These are phyloP conservation scores for Trichoderma guizhouense DNA, from an alignment of 2,329 filamentous ascomycete genomes.

Conservation along the genomic window DNA sequence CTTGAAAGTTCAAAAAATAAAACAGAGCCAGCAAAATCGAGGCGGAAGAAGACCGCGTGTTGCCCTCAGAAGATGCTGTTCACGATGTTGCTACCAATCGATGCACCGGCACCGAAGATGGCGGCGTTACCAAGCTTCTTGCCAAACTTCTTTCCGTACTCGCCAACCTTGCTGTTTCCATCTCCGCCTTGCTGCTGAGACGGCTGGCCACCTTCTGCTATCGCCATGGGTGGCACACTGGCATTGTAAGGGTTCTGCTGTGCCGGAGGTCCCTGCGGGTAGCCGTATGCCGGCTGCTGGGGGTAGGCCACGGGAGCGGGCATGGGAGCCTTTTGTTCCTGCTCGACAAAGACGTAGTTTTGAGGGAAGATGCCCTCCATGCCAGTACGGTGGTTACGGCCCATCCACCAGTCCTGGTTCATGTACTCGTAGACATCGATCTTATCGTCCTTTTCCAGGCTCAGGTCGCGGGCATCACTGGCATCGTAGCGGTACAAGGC, in stretches of 20 bases:
- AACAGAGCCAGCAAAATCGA: neutral
- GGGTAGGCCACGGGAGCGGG: slow-evolving; percentile 32
- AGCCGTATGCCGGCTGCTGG: slow-evolving; percentile 32
- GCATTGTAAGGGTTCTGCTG: slow-evolving; percentile 63
- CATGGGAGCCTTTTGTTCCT: slow-evolving; percentile 46
- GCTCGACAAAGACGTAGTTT: slow-evolving; percentile 76
- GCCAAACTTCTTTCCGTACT: slow-evolving; percentile 89
- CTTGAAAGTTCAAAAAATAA: neutral
- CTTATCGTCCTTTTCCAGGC: slow-evolving; percentile 74
- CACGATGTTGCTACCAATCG: slow-evolving; percentile 84
- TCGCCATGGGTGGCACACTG: slow-evolving; percentile 71
- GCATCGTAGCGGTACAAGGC: slow-evolving; percentile 83
- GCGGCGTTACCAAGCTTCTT: slow-evolving; percentile 82
- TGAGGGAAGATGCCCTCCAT: slow-evolving; percentile 93
- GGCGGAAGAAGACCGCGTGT: neutral
- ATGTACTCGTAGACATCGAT: slow-evolving; percentile 85
- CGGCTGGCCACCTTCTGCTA: slow-evolving; percentile 54
- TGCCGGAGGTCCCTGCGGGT: slow-evolving; percentile 38
- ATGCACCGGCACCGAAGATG: slow-evolving; percentile 90
- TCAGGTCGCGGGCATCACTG: slow-evolving; percentile 75
- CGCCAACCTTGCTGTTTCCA: slow-evolving; percentile 58
- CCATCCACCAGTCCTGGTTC: slow-evolving; percentile 97
- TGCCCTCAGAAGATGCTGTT: slow-evolving; percentile 79
- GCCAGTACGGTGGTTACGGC: slow-evolving; percentile 77
- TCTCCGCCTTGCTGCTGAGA: slow-evolving; percentile 34